Evolutionary conservation across 2,329 filamentous ascomycete genomes (phyloP).

Genomic region (Fusarium robinianum): DNA sequence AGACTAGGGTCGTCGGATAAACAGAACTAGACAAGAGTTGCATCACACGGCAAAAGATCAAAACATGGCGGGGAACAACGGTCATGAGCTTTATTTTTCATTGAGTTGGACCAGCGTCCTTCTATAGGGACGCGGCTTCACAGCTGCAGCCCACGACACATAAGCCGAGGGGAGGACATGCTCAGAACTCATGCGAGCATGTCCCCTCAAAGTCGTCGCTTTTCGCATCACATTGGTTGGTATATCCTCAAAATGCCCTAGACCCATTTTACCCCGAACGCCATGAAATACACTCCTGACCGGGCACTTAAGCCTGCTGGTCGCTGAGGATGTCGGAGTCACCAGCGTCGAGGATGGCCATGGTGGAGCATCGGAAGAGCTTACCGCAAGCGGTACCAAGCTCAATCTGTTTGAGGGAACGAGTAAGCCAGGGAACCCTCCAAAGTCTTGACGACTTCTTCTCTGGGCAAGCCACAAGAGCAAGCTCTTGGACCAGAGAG

Average conservation of each 20-base stretch:
- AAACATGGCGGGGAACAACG: conserved; percentile 39
- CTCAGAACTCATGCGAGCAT: conserved; percentile 16
- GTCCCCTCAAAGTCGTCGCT: conserved; percentile 39
- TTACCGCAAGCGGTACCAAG: conserved; percentile 98
- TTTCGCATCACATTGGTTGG: conserved; percentile 43
- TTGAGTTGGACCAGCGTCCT: conserved; percentile 37
- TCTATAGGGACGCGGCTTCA: conserved; percentile 22
- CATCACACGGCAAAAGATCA: background rate
- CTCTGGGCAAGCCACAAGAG: conserved; percentile 71
- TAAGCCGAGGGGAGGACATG: conserved; percentile 34
- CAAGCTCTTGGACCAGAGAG: conserved; percentile 31
- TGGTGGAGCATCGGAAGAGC: conserved; percentile 97
- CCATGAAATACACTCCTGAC: conserved; percentile 43
- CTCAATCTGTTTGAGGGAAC: conserved; percentile 74
- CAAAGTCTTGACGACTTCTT: conserved; percentile 90
- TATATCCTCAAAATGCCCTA: conserved; percentile 45
- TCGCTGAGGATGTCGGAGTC: conserved; percentile 96
- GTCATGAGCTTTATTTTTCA: conserved; percentile 46
- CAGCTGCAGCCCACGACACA: conserved; percentile 34
- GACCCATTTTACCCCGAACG: conserved; percentile 51
- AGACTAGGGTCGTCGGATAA: too few relatives aligned
- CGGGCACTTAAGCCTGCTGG: conserved; percentile 61
- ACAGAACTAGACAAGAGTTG: background rate
- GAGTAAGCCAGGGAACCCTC: conserved; percentile 77
- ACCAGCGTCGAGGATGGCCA: conserved; percentile 96